phyloP scores from a whole-genome alignment of 192 early-diverging fungal species.

The Backusella psychrophila region DNA sequence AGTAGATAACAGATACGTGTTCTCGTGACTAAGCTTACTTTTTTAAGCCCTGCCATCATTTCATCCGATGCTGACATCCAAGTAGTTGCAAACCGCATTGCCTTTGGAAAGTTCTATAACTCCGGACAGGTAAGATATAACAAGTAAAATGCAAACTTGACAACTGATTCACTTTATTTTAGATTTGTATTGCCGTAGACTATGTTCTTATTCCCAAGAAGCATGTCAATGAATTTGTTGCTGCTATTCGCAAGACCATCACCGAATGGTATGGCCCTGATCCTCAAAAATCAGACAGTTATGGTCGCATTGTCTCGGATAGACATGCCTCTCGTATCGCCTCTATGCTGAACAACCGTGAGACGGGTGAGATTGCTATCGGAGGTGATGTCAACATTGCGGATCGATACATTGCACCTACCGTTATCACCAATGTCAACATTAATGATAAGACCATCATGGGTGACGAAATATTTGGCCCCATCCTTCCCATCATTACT shows the following conservation, averaged over 20 bases:
- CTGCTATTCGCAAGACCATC: conserved; percentile 38
- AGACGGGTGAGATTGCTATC: conserved; percentile 48
- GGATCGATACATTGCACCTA: conserved; percentile 78
- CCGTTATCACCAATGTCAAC: conserved; percentile 70
- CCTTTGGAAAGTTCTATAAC: conserved; percentile 84
- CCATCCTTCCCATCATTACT: conserved; percentile 77
- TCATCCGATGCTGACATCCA: conserved; percentile 63
- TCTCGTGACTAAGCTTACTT: background rate
- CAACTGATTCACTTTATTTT: background rate
- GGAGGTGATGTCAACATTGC: conserved; percentile 61
- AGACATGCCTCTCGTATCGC: conserved; percentile 62
- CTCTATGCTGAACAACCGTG: conserved; percentile 42
- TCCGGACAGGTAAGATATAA: conserved; percentile 67
- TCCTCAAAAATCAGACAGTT: conserved; percentile 40
- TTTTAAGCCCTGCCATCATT: conserved; percentile 56
- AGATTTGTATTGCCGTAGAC: conserved; percentile 81
- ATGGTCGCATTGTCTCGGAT: conserved; percentile 60
- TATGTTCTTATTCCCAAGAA: conserved; percentile 61
- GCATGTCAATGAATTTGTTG: conserved; percentile 45
- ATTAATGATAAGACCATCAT: conserved; percentile 57
- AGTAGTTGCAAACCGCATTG: conserved; percentile 68
- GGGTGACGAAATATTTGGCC: conserved; percentile 91
- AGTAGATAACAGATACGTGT: background rate
- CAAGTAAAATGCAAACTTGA: background rate
- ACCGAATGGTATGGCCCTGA: conserved; percentile 42